Percentiles rank a stretch among this genome's conserved stretches.
Evolutionary conservation across 129 eudicot genomes (phyloP).

Genomic region (Tanacetum coccineum): DNA sequence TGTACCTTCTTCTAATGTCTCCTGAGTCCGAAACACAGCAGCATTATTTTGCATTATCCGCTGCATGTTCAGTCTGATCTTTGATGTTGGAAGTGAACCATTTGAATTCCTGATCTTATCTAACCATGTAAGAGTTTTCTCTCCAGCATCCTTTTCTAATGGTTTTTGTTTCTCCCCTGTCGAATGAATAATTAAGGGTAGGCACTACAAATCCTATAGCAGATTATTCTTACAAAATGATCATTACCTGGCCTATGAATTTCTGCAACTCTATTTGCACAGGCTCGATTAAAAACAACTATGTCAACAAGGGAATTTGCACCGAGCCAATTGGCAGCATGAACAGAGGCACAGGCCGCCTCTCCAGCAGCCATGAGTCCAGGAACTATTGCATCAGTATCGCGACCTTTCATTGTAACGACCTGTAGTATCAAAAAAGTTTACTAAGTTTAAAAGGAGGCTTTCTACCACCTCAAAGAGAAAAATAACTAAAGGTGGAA

Average conservation of each 20-base stretch:
- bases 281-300: constrained; percentile 95
- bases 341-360: constrained; percentile 99
- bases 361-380: constrained; percentile 99
- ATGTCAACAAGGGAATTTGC: constrained; percentile 97
- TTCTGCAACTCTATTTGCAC: constrained; percentile 97
- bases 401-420: constrained; percentile 66
- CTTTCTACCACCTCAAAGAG: too few species aligned
- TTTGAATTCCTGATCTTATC: constrained; percentile 80
- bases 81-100: constrained; percentile 87
- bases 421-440: constrained; percentile 43
- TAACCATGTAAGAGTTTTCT: constrained; percentile 86
- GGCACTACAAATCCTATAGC: constrained; percentile 6
- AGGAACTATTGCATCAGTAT: constrained; percentile 89
- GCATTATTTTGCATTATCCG: constrained; percentile 94
- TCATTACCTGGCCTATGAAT: constrained; percentile 62
- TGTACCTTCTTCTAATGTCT: constrained; percentile 44
- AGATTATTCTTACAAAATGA: background rate
- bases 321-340: constrained; percentile 96
- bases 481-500: background rate
- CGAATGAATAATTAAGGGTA: background rate
- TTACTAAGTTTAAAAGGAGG: background rate
- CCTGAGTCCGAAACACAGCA: constrained; percentile 91
- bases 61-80: constrained; percentile 83
- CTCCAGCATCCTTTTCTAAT: constrained; percentile 83
- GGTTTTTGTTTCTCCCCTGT: constrained; percentile 88